These are phyloP conservation scores for Pseudozyma flocculosa DNA, from an alignment of 1,284 basidiomycete species.

Conservation along the genomic window DNA sequence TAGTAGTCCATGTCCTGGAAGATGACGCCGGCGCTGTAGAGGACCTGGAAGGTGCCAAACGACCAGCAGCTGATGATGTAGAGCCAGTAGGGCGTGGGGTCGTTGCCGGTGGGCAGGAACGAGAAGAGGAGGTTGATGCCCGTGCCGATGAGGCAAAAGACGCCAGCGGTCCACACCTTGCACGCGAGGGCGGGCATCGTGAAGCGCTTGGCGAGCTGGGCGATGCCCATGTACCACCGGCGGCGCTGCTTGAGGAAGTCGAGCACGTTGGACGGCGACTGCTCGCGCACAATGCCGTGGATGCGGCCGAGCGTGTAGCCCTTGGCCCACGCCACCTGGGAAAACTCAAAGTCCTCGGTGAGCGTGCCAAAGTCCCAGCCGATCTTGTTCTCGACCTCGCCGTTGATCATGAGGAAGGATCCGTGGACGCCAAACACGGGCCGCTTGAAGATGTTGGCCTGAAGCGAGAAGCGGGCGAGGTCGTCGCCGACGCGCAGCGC, in stretches of 20 bases:
- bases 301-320: conserved; percentile 60
- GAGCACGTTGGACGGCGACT: conserved; percentile 58
- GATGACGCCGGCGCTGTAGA: conserved; percentile 54
- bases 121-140: conserved; percentile 60
- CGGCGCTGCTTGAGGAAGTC: conserved; percentile 61
- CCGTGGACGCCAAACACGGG: conserved; percentile 61
- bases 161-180: conserved; percentile 60
- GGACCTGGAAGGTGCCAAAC: conserved; percentile 59
- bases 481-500: conserved; percentile 61
- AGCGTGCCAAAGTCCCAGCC: conserved; percentile 57
- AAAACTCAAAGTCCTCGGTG: conserved; percentile 61
- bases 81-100: conserved; percentile 57
- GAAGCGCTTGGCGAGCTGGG: conserved; percentile 57
- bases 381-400: conserved; percentile 60
- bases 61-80: conserved; percentile 59
- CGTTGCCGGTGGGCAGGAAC: conserved; percentile 26
- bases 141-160: conserved; percentile 59
- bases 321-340: conserved; percentile 59
- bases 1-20: conserved; percentile 56
- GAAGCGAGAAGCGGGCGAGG: conserved; percentile 60
- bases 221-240: conserved; percentile 60
- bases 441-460: conserved; percentile 59
- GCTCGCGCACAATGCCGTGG: conserved; percentile 60
- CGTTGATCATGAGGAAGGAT: conserved; percentile 60
- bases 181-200: conserved; percentile 59